phyloP scores from a whole-genome alignment of 2,329 filamentous ascomycete genomes.

The Penicillium digitatum region DNA sequence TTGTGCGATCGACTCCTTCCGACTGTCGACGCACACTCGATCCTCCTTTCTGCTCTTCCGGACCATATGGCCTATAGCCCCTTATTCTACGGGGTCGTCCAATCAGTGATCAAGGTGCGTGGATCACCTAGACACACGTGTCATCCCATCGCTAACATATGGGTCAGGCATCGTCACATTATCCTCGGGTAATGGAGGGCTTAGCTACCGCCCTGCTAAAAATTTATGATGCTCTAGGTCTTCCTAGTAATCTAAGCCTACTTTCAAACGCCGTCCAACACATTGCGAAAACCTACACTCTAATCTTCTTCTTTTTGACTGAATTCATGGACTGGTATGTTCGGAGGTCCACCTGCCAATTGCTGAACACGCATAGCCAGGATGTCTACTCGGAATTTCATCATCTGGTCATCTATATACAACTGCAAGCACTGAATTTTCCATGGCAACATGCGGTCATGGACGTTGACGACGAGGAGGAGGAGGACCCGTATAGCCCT shows the following conservation, averaged over 20 bases:
- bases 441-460: constrained; percentile 19
- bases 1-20: constrained; percentile 29
- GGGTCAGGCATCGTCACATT: constrained; percentile 33
- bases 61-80: constrained; percentile 28
- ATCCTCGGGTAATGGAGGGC: constrained; percentile 36
- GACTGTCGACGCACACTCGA: constrained; percentile 29
- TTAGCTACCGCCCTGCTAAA: constrained; percentile 32
- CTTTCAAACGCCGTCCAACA: constrained; percentile 16
- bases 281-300: constrained; percentile 33
- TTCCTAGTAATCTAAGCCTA: constrained; percentile 13
- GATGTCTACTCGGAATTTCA: constrained; percentile 35
- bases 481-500: constrained; percentile 20
- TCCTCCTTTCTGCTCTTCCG: constrained; percentile 27
- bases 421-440: constrained; percentile 23
- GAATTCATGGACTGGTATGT: constrained; percentile 41
- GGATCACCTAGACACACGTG: not conserved
- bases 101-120: constrained; percentile 37
- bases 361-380: constrained; percentile 35
- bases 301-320: constrained; percentile 36
- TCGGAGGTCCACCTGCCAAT: constrained; percentile 31
- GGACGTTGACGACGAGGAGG: constrained; percentile 28
- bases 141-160: not conserved
- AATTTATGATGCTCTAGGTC: constrained; percentile 31
- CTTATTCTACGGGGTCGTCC: constrained; percentile 36
- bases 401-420: constrained; percentile 31